A percentile compares a stretch with the other conserved stretches of the same genome.
Conservation (phyloP, 2,329 filamentous ascomycete species). For the Ascocoryne sarcoides region DNA sequence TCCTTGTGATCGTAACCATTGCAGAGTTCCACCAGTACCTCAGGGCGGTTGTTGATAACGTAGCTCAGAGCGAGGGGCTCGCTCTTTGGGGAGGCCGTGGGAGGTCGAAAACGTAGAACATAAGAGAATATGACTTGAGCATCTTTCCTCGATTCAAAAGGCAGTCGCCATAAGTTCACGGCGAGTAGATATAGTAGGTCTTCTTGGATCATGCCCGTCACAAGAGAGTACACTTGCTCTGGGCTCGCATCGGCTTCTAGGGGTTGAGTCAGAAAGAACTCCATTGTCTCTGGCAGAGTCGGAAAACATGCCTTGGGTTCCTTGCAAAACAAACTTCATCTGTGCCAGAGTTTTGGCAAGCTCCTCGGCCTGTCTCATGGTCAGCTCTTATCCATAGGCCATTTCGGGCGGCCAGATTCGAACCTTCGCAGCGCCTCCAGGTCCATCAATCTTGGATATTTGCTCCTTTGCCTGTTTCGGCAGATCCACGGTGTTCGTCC, state of each 20-base stretch:
- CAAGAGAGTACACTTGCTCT: constrained; percentile 79
- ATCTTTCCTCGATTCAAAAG: constrained; percentile 94
- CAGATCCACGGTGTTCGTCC: constrained; percentile 50
- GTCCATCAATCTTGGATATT: constrained; percentile 51
- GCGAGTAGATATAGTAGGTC: constrained; percentile 82
- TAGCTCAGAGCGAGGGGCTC: constrained; percentile 84
- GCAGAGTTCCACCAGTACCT: constrained; percentile 81
- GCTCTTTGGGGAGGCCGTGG: constrained; percentile 54
- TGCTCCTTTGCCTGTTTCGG: constrained; percentile 49
- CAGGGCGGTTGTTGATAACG: constrained; percentile 76
- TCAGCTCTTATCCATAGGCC: constrained; percentile 13
- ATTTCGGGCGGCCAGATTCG: constrained; percentile 1
- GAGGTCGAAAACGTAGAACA: constrained; percentile 80
- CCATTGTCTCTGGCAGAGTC: background rate
- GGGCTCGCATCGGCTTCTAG: constrained; percentile 78
- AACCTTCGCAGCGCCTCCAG: constrained; percentile 47
- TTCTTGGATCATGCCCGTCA: constrained; percentile 78
- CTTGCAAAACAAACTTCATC: constrained; percentile 91
- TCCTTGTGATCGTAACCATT: constrained; percentile 84
- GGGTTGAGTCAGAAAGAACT: constrained; percentile 7
- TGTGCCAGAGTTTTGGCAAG: constrained; percentile 75
- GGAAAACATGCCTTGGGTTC: constrained; percentile 64
- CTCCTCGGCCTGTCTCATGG: constrained; percentile 62
- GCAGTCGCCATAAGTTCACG: constrained; percentile 70
- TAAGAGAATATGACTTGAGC: constrained; percentile 94